Evolutionary conservation across 78 protist genomes (phyloP).

Genomic region (Speleostelium caveatum): DNA sequence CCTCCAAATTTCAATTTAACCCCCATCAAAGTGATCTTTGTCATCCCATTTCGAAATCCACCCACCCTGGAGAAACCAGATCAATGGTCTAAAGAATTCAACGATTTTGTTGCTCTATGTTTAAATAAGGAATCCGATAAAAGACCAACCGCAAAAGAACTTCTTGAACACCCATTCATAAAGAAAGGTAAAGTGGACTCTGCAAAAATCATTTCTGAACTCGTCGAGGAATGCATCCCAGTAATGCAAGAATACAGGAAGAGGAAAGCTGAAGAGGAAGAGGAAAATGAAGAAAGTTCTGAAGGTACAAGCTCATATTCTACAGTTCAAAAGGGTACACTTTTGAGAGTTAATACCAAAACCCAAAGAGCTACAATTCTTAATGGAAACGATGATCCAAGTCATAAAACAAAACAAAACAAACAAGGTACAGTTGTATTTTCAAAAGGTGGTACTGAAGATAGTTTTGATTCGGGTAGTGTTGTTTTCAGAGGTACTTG

Average conservation of each 20-base stretch:
- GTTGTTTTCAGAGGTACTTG: constrained; percentile 39
- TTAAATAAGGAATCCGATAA: constrained; percentile 68
- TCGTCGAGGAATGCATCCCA: constrained; percentile 58
- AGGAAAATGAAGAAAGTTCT: not conserved
- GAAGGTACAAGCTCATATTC: not conserved
- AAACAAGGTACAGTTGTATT: constrained; percentile 55
- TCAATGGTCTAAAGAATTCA: constrained; percentile 72
- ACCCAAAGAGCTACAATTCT: constrained; percentile 60
- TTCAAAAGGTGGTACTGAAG: constrained; percentile 2
- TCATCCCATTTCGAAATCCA: constrained; percentile 82
- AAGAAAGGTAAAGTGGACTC: constrained; percentile 22
- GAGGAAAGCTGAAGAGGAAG: constrained; percentile 61
- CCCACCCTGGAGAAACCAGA: constrained; percentile 81
- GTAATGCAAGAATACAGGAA: constrained; percentile 62
- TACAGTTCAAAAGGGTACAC: constrained; percentile 59
- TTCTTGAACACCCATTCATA: constrained; percentile 56
- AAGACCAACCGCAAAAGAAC: constrained; percentile 60
- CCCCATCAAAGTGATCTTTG: constrained; percentile 88
- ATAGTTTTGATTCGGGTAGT: constrained; percentile 9
- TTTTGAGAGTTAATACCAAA: constrained; percentile 36
- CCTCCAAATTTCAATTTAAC: constrained; percentile 89
- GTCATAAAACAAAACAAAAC: not conserved
- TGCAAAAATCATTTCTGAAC: constrained; percentile 16
- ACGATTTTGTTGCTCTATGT: constrained; percentile 59
- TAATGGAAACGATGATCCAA: not conserved